Percentiles rank a stretch among this genome's conserved stretches.
Evolutionary conservation across 2,329 filamentous ascomycete genomes (phyloP).

Genomic region (Xylariaceae sp.): DNA sequence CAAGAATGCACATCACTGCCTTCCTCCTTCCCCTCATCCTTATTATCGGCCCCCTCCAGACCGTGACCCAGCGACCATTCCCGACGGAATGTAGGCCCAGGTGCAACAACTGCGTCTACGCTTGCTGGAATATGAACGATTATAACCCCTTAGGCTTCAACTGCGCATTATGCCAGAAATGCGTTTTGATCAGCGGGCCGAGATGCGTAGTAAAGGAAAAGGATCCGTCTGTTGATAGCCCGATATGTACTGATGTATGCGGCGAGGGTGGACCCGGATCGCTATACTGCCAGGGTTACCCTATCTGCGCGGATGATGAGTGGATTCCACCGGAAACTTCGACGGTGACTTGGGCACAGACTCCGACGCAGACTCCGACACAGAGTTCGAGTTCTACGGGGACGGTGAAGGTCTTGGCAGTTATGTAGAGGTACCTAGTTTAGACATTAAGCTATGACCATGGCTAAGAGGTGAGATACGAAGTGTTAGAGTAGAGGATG

Average conservation of each 20-base stretch:
- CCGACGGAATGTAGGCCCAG: neutral
- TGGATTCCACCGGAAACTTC: conserved; percentile 2
- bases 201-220: neutral
- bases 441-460: too few species aligned
- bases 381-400: too few species aligned
- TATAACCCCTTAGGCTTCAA: neutral
- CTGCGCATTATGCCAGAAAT: neutral
- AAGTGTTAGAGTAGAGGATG: too few species aligned
- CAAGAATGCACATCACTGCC: too few species aligned
- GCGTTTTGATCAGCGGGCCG: neutral
- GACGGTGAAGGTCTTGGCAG: too few species aligned
- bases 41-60: too few species aligned
- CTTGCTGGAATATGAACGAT: neutral
- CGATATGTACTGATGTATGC: neutral
- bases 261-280: neutral
- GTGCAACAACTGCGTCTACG: conserved; percentile 3
- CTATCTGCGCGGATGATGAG: conserved; percentile 1
- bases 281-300: neutral
- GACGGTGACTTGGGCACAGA: neutral
- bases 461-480: too few species aligned
- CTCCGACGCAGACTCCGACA: neutral
- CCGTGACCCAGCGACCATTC: too few species aligned
- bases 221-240: neutral
- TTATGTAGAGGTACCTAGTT: too few species aligned
- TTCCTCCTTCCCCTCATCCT: too few species aligned